These are phyloP conservation scores for Cladobotryum protrusum DNA, from an alignment of 2,329 filamentous ascomycete species.

Conservation along the genomic window DNA sequence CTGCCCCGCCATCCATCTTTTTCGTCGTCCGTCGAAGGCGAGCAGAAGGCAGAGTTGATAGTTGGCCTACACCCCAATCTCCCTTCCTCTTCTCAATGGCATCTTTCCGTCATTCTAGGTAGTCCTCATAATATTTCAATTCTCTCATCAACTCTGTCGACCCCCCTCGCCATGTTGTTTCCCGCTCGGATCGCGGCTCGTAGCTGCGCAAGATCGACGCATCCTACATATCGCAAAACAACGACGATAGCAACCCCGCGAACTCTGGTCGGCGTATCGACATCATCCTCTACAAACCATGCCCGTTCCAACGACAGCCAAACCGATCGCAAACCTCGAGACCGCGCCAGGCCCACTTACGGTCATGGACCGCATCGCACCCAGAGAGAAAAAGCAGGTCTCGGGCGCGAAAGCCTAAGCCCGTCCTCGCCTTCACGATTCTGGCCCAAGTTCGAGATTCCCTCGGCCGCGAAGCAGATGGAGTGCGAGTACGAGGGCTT, in stretches of 20 bases:
- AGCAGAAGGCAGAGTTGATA: too few species aligned
- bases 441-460: conserved; percentile 14
- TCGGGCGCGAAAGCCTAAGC: neutral
- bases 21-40: neutral
- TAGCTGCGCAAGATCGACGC: neutral
- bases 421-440: conserved; percentile 1
- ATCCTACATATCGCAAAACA: too few species aligned
- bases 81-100: neutral
- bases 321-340: neutral
- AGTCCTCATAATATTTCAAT: neutral
- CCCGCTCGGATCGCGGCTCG: conserved; percentile 2
- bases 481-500: conserved; percentile 2
- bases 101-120: neutral
- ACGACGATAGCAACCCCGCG: neutral
- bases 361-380: neutral
- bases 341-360: neutral
- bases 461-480: conserved; percentile 12
- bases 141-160: too few species aligned
- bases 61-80: neutral
- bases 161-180: neutral
- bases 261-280: neutral
- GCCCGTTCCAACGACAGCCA: neutral
- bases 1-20: neutral
- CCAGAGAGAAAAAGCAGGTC: neutral
- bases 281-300: neutral